Evolutionary conservation across 768 basidiomycete genomes (phyloP), one percentile per base, ranked within the genome.

Genomic region (Boletellus emodensis): DNA sequence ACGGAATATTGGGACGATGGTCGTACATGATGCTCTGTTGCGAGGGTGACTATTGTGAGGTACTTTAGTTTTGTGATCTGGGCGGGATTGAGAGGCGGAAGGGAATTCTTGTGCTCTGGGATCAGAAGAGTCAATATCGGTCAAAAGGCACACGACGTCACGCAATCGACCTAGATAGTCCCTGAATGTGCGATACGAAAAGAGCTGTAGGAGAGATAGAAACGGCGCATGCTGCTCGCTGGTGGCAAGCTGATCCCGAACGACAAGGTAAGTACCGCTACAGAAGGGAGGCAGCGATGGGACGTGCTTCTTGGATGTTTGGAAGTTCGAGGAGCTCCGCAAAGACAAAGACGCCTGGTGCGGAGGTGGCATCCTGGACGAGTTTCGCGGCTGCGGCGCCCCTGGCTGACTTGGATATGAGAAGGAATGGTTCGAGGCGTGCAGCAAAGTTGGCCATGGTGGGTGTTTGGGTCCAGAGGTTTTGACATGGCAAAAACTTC

Each of bases 331-430:
- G 72, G 46, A 99, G 71, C 67, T 98, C 94, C 0, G 84, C 82
- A 62, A 96, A 99, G 51, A 93, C 88, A 65, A 90, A 95, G 40
- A 96, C 89, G 10, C 93, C 94, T 14, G 86, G 84, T 0, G 94
- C 90, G 39, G 89, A 80, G 22, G 87, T 93, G 48, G 85, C 94
- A 63, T 96, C 87, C 60, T 83, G 78, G 28, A 94, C 72, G 48
- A 94, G 80, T 64, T 94, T 94, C 6, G 91, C 94, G 0, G 94
- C 93, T 1, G 89, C 91, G 0, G 92, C 92, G 1, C 95, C 95
- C 63, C 91, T 94, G 10, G 89, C 81, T 0, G 90, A 89, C 65
- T 94, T 94, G 4, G 87, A 91, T 72, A 97, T 91, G 52, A 97
- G 80, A 38, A 96, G 67, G 69, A 88, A 96, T 0, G 93, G 92